phyloP scores from a whole-genome alignment of 139 green algal genomes.

The Chlorella ohadii region DNA sequence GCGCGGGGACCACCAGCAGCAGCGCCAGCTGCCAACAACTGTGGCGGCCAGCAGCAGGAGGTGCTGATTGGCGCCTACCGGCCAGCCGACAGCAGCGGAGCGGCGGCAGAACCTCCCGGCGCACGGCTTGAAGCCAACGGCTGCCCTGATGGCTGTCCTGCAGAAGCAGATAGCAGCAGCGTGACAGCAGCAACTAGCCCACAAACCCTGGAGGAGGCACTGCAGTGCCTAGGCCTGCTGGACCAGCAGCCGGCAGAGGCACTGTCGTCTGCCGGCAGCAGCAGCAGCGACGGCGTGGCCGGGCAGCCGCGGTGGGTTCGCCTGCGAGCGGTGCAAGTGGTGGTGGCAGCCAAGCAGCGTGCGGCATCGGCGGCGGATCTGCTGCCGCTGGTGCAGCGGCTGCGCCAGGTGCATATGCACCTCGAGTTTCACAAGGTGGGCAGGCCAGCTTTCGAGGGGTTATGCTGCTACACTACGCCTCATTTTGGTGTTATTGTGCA shows the following conservation, averaged over 20 bases:
- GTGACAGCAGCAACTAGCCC: neutral
- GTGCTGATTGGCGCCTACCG: neutral
- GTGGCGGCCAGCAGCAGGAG: neutral
- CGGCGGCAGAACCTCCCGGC: neutral
- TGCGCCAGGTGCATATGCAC: conserved; percentile 21
- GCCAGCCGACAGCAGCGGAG: neutral
- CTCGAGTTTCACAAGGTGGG: conserved; percentile 32
- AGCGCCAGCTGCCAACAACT: neutral
- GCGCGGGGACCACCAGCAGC: neutral
- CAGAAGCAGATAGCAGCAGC: neutral
- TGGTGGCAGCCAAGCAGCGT: conserved; percentile 15
- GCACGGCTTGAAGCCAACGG: neutral
- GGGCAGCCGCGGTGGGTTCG: conserved; percentile 1
- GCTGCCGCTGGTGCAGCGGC: conserved; percentile 23
- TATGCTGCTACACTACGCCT: too few species aligned
- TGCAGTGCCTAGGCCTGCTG: conserved; percentile 23
- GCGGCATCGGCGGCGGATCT: neutral
- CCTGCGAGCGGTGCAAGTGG: conserved; percentile 16
- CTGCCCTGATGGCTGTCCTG: neutral
- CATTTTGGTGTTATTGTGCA: too few species aligned
- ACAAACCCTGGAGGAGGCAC: neutral
- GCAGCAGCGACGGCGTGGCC: neutral
- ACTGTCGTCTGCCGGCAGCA: neutral
- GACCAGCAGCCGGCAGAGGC: neutral
- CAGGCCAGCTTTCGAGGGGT: neutral